phyloP scores from a whole-genome alignment of 1,139 yeast genomes.

The Hyphopichia fennica region DNA sequence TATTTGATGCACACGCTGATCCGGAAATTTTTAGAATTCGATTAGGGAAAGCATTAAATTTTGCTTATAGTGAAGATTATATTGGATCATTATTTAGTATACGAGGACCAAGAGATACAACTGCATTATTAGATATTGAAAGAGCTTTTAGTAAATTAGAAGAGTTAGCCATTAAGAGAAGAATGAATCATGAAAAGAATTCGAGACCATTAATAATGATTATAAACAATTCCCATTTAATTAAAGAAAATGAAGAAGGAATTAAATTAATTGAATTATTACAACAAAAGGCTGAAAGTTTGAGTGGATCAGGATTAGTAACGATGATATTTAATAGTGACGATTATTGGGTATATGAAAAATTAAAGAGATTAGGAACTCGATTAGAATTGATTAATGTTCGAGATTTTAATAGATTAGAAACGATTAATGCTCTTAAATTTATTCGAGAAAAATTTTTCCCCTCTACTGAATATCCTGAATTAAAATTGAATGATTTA shows the following conservation, averaged over 20 bases:
- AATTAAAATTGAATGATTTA: conserved; percentile 30
- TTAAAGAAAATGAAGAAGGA: conserved; percentile 73
- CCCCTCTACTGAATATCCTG: conserved; percentile 33
- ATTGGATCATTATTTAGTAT: conserved; percentile 81
- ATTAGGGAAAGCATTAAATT: conserved; percentile 73
- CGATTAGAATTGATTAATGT: conserved; percentile 73
- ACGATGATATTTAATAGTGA: conserved; percentile 80
- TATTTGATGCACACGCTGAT: conserved; percentile 83
- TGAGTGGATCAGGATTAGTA: conserved; percentile 74
- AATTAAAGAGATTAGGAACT: conserved; percentile 71
- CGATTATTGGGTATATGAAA: conserved; percentile 86
- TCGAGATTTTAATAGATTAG: conserved; percentile 58
- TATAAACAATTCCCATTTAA: conserved; percentile 73
- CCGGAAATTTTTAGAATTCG: conserved; percentile 80
- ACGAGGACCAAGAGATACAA: conserved; percentile 82
- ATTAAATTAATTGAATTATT: conserved; percentile 67
- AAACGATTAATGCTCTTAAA: conserved; percentile 57
- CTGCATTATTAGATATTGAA: conserved; percentile 79
- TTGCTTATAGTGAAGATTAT: conserved; percentile 76
- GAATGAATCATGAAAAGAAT: conserved; percentile 15
- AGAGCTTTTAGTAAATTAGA: conserved; percentile 78
- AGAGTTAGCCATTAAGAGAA: conserved; percentile 61
- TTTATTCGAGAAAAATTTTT: conserved; percentile 51
- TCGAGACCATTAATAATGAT: conserved; percentile 64
- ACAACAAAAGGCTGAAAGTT: conserved; percentile 80